Base-by-base conservation (phyloP, 2,329 filamentous ascomycete genomes). In the Cladosporium halotolerans region DNA sequence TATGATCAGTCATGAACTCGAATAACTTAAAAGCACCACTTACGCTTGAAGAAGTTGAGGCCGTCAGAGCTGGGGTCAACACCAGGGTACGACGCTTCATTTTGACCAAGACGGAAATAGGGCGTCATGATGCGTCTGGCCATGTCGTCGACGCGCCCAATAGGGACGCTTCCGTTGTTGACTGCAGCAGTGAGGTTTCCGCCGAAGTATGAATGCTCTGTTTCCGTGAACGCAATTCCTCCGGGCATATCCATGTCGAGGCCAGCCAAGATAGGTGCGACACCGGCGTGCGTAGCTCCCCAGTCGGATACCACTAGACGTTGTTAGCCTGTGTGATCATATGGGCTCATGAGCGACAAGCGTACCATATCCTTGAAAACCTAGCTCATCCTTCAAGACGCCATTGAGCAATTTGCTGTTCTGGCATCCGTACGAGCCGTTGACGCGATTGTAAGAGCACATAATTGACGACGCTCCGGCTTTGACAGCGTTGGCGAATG, bases 301-400 rank as follows among this genome's bases (percentile, higher is more conserved):
- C 90, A 95, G 67, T 96, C 91, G 1, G 83, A 86, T 76, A 93
- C 87, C 11, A 93, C 81, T 61, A 86, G 80, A 31, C 86, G 18
- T 31, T 31, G 18, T 42, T 8, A 36, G 36, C 9, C 3, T 33
- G 4, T 11, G n/a, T 16, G 36, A n/a, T 16, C n/a, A 5, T 7
- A 16, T 3, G 3, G 36, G 11, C 31, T 31, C 8, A 1, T n/a
- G 36, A 28, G 3, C 14, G 10, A 39, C 3, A 9, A 28, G 11
- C 47, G 11, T 51, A 51, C 49, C 56, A 31, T 69, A 82, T 63
- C 85, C 85, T 60, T 87, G 84, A 58, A 88, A 89, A 0, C 83
- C 84, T 40, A 89, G 74, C 68, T 89, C 86, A 39, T 85, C 82
- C 61, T 89, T 89, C 8, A 89, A 71, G 3, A 89, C 73, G 0